phyloP scores from a whole-genome alignment of 164 flowering plant species.

The Chimonanthus praecox region DNA sequence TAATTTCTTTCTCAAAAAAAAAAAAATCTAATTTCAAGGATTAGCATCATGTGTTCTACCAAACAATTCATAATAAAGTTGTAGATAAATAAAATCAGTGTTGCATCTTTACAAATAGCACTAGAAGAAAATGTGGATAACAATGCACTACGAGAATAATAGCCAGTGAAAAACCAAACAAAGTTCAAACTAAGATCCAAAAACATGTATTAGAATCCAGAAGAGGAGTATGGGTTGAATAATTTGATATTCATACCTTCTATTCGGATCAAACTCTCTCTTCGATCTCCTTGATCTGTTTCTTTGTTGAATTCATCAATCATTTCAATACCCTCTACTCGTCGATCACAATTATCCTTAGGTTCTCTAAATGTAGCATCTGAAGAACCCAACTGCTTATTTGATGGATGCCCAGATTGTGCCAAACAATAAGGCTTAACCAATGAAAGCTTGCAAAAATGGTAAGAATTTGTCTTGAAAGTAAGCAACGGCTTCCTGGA shows the following conservation, averaged over 20 bases:
- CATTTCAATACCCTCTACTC: conserved; percentile 15
- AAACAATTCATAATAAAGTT: too few species aligned
- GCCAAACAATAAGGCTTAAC: conserved; percentile 33
- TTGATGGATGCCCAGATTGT: conserved; percentile 18
- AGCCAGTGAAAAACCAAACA: too few species aligned
- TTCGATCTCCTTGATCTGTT: conserved; percentile 12
- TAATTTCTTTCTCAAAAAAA: too few species aligned
- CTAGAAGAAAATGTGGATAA: too few species aligned
- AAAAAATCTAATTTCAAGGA: too few species aligned
- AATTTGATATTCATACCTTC: conserved; percentile 29
- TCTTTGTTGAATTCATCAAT: conserved; percentile 14
- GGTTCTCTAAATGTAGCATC: conserved; percentile 4
- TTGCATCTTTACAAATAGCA: too few species aligned
- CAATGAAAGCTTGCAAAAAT: conserved; percentile 87
- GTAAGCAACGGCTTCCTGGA: conserved; percentile 54
- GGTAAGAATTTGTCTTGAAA: conserved; percentile 71
- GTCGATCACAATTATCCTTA: conserved; percentile 15
- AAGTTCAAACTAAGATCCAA: background rate
- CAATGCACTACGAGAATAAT: too few species aligned
- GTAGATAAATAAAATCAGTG: too few species aligned
- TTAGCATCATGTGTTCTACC: too few species aligned
- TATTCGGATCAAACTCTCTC: conserved; percentile 10
- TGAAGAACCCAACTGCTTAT: conserved; percentile 6
- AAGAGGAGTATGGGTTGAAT: background rate
- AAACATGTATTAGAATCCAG: background rate